These are phyloP conservation scores for Hanseniaspora lachancei DNA, from an alignment of 805 yeast species.

Conservation along the genomic window DNA sequence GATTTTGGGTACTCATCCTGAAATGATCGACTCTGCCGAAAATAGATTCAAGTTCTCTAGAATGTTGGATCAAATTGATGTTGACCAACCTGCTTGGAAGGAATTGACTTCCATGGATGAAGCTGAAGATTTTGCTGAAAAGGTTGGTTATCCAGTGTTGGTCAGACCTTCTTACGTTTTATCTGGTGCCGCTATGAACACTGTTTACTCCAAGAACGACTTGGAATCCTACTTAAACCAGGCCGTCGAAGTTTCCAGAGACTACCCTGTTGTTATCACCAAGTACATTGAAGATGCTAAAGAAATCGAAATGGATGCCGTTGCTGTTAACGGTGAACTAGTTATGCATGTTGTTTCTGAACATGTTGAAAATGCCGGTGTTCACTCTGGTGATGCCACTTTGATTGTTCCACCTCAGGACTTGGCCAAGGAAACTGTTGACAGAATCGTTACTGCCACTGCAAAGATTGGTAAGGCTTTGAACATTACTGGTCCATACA, in stretches of 20 bases:
- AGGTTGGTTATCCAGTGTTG: slow-evolving; percentile 86
- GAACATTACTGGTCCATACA: slow-evolving; percentile 95
- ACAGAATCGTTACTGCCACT: slow-evolving; percentile 72
- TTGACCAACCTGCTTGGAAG: slow-evolving; percentile 97
- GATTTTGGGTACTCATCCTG: slow-evolving; percentile 87
- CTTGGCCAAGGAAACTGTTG: slow-evolving; percentile 51
- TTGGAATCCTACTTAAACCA: slow-evolving; percentile 67
- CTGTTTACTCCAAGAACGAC: slow-evolving; percentile 65
- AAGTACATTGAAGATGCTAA: slow-evolving; percentile 92
- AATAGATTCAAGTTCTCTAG: slow-evolving; percentile 96
- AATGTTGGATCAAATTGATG: slow-evolving; percentile 79
- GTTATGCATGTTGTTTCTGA: slow-evolving; percentile 92
- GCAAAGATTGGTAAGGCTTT: slow-evolving; percentile 89
- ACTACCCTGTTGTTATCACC: slow-evolving; percentile 94
- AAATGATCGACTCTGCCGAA: slow-evolving; percentile 92
- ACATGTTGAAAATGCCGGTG: slow-evolving; percentile 97
- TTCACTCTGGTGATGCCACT: slow-evolving; percentile 98
- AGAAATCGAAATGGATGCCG: slow-evolving; percentile 95
- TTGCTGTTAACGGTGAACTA: slow-evolving; percentile 77
- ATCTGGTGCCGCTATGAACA: slow-evolving; percentile 98
- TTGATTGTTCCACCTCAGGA: slow-evolving; percentile 83
- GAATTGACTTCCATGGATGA: slow-evolving; percentile 77
- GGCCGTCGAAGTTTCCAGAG: slow-evolving; percentile 87
- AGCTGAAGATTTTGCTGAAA: slow-evolving; percentile 72
- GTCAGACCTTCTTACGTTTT: slow-evolving; percentile 96